phyloP scores from a whole-genome alignment of 176 grass and related monocot species.

The Raddia distichophylla region DNA sequence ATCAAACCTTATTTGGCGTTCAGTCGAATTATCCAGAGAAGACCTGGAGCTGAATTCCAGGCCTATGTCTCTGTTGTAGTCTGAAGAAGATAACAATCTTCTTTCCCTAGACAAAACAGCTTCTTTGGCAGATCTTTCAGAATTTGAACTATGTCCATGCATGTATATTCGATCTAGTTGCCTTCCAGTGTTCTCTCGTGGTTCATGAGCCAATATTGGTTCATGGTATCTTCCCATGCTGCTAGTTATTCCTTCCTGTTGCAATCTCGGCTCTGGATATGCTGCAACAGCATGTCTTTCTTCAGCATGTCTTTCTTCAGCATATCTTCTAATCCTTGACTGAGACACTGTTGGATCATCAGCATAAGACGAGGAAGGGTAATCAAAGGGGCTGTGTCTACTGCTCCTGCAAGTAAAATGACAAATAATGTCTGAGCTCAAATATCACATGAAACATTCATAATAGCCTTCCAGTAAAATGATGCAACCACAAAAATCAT shows the following conservation, averaged over 20 bases:
- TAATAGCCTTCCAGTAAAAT: neutral
- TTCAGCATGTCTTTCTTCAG: slow-evolving; percentile 56
- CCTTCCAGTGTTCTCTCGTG: slow-evolving; percentile 39
- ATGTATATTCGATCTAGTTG: slow-evolving; percentile 42
- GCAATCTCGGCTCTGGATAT: slow-evolving; percentile 32
- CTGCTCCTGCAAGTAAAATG: slow-evolving; percentile 56
- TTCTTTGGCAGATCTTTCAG: slow-evolving; percentile 45
- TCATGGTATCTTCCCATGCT: slow-evolving; percentile 23
- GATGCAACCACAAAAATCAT: slow-evolving; percentile 12
- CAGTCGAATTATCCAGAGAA: slow-evolving; percentile 47
- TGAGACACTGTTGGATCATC: slow-evolving; percentile 46
- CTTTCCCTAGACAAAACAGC: slow-evolving; percentile 41
- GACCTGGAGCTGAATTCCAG: slow-evolving; percentile 41
- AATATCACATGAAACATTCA: slow-evolving; percentile 31
- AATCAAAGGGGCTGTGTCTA: slow-evolving; percentile 47
- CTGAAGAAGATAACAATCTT: slow-evolving; percentile 37
- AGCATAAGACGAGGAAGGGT: slow-evolving; percentile 46
- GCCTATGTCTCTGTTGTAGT: slow-evolving; percentile 27
- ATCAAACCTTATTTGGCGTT: slow-evolving; percentile 68
- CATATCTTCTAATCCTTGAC: slow-evolving; percentile 49
- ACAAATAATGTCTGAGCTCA: neutral
- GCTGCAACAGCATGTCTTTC: slow-evolving; percentile 20
- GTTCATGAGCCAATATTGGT: slow-evolving; percentile 37
- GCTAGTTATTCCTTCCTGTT: slow-evolving; percentile 16
- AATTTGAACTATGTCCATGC: slow-evolving; percentile 34